Base-by-base conservation (phyloP, 306 rosid species). In the Lathyrus tuberosus region DNA sequence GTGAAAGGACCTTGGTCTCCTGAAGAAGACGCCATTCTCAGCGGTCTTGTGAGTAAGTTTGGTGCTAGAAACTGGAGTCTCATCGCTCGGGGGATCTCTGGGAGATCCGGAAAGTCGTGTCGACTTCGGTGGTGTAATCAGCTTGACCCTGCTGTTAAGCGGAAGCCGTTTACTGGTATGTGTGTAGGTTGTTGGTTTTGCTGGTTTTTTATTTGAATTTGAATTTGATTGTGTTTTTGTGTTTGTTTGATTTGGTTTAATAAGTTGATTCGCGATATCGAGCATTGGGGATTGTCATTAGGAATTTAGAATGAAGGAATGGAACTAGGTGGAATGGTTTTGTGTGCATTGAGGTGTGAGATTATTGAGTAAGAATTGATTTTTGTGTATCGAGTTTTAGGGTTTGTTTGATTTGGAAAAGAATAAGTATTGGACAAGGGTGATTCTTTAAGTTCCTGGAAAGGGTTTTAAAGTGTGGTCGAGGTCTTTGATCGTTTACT, bases 41-140 rank as follows among this genome's bases (percentile, higher is more conserved):
- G 95, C 53, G 88, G 88, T 30, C 81, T 94, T 0, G 99, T 94
- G 24, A 71, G 99, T 71, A 86, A 90, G 82, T 90, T 90, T 69
- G 99, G 99, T 8, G 89, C 97, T 18, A 72, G 92, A 68, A 94
- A 94, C 62, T 94, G 99, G 99, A 88, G 91, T 81, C 79, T 94
- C 66, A 94, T 91, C 24, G 96, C 99, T 46, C 95, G 99, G 10
- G 92, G 97, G 66, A 86, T 94, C 56, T 18, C 90, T 8, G 96
- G 99, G 16, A 79, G 97, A 80, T 88, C 96, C 63, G 96, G 97
- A n/a, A 94, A 94, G 76, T 94, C 99, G 43, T 94, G 97, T 71
- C 96, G 99, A 0, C 92, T 94, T 7, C 84, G 99, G 30, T 94
- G 97, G 99, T 91, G 97, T 73, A 94, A 90, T 70, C 99, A 94